Evolutionary conservation across 116 monocot genomes (phyloP).

Genomic region (Trichopus zeylanicus): DNA sequence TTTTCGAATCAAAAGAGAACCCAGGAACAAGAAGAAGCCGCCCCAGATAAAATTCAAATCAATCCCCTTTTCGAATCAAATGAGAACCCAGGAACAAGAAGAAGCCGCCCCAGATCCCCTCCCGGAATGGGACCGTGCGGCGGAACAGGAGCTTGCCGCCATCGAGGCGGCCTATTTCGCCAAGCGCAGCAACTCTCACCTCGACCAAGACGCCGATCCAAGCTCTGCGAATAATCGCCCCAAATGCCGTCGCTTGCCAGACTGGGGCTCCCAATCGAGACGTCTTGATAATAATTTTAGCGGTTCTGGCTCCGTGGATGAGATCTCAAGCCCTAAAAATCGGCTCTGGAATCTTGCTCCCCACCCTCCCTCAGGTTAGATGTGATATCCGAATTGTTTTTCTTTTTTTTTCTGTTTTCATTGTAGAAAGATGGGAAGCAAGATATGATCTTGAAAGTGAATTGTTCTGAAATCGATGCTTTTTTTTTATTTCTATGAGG

Average conservation of each 20-base stretch:
- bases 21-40: background rate
- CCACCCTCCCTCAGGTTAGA: constrained; percentile 12
- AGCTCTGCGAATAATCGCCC: background rate
- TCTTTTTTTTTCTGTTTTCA: background rate
- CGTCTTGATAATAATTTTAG: background rate
- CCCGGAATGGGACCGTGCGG: constrained; percentile 21
- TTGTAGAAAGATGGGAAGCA: too few species aligned
- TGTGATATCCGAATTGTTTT: too few species aligned
- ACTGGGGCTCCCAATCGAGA: constrained; percentile 2
- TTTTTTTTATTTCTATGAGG: too few species aligned
- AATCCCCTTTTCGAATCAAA: too few species aligned
- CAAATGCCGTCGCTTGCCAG: constrained; percentile 22
- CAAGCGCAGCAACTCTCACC: constrained; percentile 8
- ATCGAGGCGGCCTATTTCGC: constrained; percentile 29
- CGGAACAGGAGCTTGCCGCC: constrained; percentile 34
- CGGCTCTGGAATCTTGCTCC: constrained; percentile 5
- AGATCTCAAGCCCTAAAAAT: constrained; percentile 5
- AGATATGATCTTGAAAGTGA: too few species aligned
- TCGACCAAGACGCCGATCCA: background rate
- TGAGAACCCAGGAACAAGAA: too few species aligned
- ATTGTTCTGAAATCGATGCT: too few species aligned
- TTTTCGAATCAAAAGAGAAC: too few species aligned
- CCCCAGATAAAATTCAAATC: too few species aligned
- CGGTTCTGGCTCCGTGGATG: background rate
- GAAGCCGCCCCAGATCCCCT: background rate